phyloP scores from a whole-genome alignment of 2,329 filamentous ascomycete genomes.

The Sclerotinia glacialis region DNA sequence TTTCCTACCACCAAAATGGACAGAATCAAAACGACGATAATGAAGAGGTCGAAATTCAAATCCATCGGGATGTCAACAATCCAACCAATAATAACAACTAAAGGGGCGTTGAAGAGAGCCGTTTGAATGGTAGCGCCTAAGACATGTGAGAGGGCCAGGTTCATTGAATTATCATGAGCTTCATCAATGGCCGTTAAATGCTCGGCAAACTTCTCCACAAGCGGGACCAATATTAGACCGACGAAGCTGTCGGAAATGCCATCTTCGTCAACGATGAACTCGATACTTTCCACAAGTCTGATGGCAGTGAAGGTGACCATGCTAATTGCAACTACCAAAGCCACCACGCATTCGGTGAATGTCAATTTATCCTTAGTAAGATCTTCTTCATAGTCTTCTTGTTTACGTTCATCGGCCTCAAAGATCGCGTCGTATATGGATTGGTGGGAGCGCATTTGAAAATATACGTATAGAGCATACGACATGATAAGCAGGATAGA shows the following conservation, averaged over 20 bases:
- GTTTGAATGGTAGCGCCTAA: constrained; percentile 81
- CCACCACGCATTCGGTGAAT: constrained; percentile 67
- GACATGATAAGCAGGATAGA: constrained; percentile 68
- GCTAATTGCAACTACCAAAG: constrained; percentile 60
- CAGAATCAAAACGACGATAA: constrained; percentile 73
- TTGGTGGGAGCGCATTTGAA: constrained; percentile 73
- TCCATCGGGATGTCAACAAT: constrained; percentile 67
- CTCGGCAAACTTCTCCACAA: constrained; percentile 84
- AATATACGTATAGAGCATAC: constrained; percentile 66
- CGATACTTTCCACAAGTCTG: constrained; percentile 70
- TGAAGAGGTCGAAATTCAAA: constrained; percentile 83
- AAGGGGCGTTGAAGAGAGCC: constrained; percentile 79
- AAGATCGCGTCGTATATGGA: constrained; percentile 73
- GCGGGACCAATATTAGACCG: constrained; percentile 72
- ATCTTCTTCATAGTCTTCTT: constrained; percentile 63
- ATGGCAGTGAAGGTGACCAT: constrained; percentile 73
- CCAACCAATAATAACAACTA: constrained; percentile 83
- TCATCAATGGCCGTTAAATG: constrained; percentile 82
- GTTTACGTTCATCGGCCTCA: constrained; percentile 64
- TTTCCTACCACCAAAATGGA: constrained; percentile 84
- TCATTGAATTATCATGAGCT: constrained; percentile 75
- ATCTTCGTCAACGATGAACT: constrained; percentile 53
- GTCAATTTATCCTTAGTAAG: constrained; percentile 66
- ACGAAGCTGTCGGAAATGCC: constrained; percentile 57
- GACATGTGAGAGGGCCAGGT: constrained; percentile 32